Conservation (phyloP, 2,329 filamentous ascomycete genomes). For the Calonectria multiphialidica region DNA sequence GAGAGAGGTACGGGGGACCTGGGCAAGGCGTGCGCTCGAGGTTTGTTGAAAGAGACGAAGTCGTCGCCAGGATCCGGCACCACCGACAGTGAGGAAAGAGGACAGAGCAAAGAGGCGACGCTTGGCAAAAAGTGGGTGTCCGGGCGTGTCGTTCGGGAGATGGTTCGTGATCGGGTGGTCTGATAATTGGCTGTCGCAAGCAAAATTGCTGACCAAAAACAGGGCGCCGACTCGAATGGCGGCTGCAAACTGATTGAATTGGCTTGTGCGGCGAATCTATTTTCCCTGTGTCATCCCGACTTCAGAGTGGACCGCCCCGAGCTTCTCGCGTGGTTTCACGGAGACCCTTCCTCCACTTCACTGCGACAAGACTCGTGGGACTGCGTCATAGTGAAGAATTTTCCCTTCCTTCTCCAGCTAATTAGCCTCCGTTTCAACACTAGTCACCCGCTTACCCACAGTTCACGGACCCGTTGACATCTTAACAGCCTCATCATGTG, state of each 20-base stretch:
- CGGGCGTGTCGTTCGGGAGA: background rate
- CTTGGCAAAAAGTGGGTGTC: constrained; percentile 4
- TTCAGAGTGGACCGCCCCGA: constrained; percentile 8
- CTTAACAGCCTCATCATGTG: constrained; percentile 22
- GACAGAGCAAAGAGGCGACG: constrained; percentile 6
- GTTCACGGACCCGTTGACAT: constrained; percentile 12
- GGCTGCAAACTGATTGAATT: background rate
- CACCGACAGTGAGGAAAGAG: background rate
- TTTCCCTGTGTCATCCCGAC: constrained; percentile 22
- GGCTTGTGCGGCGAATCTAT: constrained; percentile 28
- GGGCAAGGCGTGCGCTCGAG: constrained; percentile 2
- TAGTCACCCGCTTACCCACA: constrained; percentile 11
- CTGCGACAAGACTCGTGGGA: background rate
- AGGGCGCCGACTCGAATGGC: constrained; percentile 1
- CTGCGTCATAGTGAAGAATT: constrained; percentile 4
- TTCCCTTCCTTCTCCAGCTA: background rate
- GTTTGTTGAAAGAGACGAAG: constrained; percentile 12
- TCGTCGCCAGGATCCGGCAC: constrained; percentile 5
- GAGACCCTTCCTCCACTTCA: background rate
- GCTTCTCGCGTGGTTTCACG: constrained; percentile 11
- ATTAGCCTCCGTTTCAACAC: constrained; percentile 2
- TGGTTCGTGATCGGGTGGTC: constrained; percentile 13
- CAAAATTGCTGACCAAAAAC: constrained; percentile 6
- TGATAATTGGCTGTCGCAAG: constrained; percentile 10
- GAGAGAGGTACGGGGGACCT: background rate